phyloP scores from a whole-genome alignment of 495 filamentous ascomycete species.

The Pyrenopolyporus hunteri region DNA sequence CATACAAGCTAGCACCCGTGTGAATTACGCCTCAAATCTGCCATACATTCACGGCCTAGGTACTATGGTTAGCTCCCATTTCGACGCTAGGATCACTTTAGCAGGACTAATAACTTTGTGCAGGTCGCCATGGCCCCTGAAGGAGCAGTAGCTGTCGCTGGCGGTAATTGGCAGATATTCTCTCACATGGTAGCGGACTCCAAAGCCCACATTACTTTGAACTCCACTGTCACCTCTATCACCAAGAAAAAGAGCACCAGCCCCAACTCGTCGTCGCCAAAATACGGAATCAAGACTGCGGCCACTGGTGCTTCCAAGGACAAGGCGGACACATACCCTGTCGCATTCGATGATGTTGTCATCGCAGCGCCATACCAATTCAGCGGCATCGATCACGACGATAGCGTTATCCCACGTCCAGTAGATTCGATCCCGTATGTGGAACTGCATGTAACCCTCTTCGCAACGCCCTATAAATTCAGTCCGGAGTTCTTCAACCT shows the following conservation, averaged over 20 bases:
- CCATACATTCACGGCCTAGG: constrained; percentile 84
- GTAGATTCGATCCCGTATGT: constrained; percentile 80
- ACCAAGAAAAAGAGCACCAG: constrained; percentile 46
- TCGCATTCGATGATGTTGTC: constrained; percentile 77
- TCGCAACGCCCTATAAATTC: constrained; percentile 74
- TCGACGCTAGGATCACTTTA: no score
- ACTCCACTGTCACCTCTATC: constrained; percentile 71
- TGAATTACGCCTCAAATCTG: constrained; percentile 95
- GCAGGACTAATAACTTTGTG: constrained; percentile 7
- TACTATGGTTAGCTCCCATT: constrained; percentile 73
- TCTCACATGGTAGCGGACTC: constrained; percentile 73
- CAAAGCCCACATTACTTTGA: constrained; percentile 64
- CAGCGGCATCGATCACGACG: constrained; percentile 61
- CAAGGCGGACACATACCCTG: constrained; percentile 39
- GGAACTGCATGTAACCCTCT: constrained; percentile 83
- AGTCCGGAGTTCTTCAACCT: constrained; percentile 75
- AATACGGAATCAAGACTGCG: constrained; percentile 58
- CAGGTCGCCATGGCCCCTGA: constrained; percentile 77
- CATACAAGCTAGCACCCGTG: constrained; percentile 88
- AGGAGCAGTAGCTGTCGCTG: constrained; percentile 76
- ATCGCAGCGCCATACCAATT: constrained; percentile 80
- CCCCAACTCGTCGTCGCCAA: constrained; percentile 29
- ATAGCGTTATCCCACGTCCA: constrained; percentile 57
- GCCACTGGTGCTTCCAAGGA: constrained; percentile 35
- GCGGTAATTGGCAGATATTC: constrained; percentile 97